Conservation (phyloP, 2,329 filamentous ascomycete genomes). For the Diaporthe batatas region DNA sequence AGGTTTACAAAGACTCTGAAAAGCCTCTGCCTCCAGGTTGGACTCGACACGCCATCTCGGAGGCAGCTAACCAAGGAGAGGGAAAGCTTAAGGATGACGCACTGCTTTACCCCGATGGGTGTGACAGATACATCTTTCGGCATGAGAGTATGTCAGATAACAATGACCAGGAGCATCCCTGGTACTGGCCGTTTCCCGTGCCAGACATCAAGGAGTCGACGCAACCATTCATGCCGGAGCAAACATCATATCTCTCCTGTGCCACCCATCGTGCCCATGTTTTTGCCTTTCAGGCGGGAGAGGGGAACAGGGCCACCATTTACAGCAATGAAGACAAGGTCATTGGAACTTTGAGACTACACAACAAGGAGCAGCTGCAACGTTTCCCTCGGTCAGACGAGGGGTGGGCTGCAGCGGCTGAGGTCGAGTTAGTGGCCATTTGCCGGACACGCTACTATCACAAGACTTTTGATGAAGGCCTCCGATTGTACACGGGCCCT, state of each 20-base stretch:
- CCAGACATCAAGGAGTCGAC: background rate
- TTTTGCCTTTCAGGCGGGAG: background rate
- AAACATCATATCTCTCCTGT: background rate
- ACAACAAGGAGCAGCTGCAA: background rate
- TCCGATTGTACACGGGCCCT: background rate
- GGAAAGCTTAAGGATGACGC: background rate
- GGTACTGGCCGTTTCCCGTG: slow-evolving; percentile 12
- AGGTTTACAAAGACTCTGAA: background rate
- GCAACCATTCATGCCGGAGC: background rate
- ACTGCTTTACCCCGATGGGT: slow-evolving; percentile 1
- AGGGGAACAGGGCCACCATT: background rate
- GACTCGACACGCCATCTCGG: background rate
- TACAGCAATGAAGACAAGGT: background rate
- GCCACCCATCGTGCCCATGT: background rate
- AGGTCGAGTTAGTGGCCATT: background rate
- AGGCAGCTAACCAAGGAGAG: background rate
- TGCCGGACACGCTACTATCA: background rate
- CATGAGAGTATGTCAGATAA: background rate
- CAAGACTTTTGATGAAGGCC: background rate
- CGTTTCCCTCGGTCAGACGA: background rate
- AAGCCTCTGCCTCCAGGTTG: background rate
- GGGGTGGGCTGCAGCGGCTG: background rate
- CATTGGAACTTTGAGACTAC: background rate
- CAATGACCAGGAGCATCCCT: background rate
- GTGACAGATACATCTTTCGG: background rate